Conservation (phyloP, 331 rosid genomes). For the Telfairia occidentalis region DNA sequence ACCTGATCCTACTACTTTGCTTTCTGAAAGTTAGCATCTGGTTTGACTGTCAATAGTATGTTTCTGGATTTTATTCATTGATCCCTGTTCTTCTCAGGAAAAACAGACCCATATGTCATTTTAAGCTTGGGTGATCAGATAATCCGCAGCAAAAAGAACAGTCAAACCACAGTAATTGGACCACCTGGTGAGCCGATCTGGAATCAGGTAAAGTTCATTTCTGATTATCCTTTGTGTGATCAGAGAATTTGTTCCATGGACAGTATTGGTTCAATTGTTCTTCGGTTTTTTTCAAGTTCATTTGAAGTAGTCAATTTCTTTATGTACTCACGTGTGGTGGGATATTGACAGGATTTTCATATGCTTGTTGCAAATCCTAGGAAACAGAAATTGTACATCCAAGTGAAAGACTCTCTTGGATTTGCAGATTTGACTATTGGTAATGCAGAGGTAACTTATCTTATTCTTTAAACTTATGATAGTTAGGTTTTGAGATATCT, state of each 20-base stretch:
- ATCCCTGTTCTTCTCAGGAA: constrained; percentile 37
- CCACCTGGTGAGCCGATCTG: constrained; percentile 98
- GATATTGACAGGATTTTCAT: constrained; percentile 68
- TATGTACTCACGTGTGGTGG: constrained; percentile 11
- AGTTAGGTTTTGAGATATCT: not conserved
- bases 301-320: constrained; percentile 15
- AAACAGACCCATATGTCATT: constrained; percentile 89
- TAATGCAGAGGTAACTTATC: constrained; percentile 61
- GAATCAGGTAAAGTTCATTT: constrained; percentile 67
- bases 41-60: not conserved
- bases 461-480: not conserved
- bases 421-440: constrained; percentile 73
- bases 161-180: constrained; percentile 92
- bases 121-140: constrained; percentile 72
- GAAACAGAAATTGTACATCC: constrained; percentile 62
- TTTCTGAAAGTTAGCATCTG: not conserved
- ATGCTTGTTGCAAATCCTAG: constrained; percentile 85
- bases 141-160: constrained; percentile 89
- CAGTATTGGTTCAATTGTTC: not conserved
- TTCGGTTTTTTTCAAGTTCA: not conserved
- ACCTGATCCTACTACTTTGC: not conserved
- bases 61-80: not conserved
- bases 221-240: not conserved
- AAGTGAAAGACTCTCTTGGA: constrained; percentile 88
- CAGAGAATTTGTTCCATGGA: not conserved